Base-by-base conservation (phyloP, 768 basidiomycete genomes). In the Kockovaella imperatae region DNA sequence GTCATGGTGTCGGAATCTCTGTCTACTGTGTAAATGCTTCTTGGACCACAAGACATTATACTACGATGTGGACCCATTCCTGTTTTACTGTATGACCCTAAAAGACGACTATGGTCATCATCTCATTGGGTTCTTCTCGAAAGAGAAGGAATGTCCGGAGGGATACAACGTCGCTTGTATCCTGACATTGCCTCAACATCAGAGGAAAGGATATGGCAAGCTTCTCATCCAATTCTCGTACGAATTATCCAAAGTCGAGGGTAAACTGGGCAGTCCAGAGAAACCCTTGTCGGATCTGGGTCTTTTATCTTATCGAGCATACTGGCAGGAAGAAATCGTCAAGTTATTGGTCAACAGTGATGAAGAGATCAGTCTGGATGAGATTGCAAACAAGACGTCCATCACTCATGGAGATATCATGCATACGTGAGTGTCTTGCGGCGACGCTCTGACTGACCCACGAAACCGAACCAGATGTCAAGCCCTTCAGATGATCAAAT, bases 91-190 rank as follows among this genome's bases (percentile, higher is more conserved):
- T 72, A 91, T 99, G 91, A 89, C 86, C 59, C 80, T 82, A 64
- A 81, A 89, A 52, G 95, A 99, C 73, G 82, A 86, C 11, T 74
- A 78, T 18, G 95, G 95, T 26, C 89, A 87, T 70, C 95, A 99
- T 69, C 74, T 95, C 57, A 85, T 99, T 56, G 93, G 93, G 21
- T 99, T 96, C 74, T 99, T 99, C 73, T 96, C 90, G 24, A 97
- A 97, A 68, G 95, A 99, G 75, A 99, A 99, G 70, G 95, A 99
- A 72, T 91, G 82, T 2, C 85, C 95, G 23, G 95, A 99, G 62
- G 87, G 83, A 62, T 99, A 97, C 77, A 99, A 99, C 71, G 87
- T 99, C 46, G 95, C 95, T 0, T 99, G 95, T 77, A 96, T 99
- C 72, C 75, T 97, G 50, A 90, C 95, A n/a, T 78, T 99, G 34